phyloP scores from a whole-genome alignment of 2,329 filamentous ascomycete species.

The Penicillium corylophilum region DNA sequence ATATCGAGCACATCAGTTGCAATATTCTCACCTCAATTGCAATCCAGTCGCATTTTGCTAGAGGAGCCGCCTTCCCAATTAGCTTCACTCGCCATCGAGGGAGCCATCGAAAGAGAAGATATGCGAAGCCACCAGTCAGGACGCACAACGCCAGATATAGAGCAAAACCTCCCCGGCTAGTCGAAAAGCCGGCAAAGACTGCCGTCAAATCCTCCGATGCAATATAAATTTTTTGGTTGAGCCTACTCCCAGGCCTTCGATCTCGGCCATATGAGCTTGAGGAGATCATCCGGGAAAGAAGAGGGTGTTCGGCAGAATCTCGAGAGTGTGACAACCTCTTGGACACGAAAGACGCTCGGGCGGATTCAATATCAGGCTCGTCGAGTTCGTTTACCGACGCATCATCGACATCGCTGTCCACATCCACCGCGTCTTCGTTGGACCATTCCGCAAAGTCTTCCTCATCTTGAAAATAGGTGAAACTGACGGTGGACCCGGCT shows the following conservation, averaged over 20 bases:
- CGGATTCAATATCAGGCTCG: slow-evolving; percentile 39
- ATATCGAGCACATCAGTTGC: not conserved
- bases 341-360: slow-evolving; percentile 30
- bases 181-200: slow-evolving; percentile 86
- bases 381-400: slow-evolving; percentile 41
- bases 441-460: slow-evolving; percentile 57
- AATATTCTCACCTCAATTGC: slow-evolving; percentile 69
- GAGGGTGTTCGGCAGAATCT: slow-evolving; percentile 54
- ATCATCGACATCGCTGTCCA: slow-evolving; percentile 46
- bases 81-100: slow-evolving; percentile 81
- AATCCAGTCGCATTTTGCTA: slow-evolving; percentile 82
- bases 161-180: slow-evolving; percentile 66
- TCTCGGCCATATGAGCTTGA: slow-evolving; percentile 66
- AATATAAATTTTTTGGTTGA: slow-evolving; percentile 90
- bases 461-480: slow-evolving; percentile 78
- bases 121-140: slow-evolving; percentile 72
- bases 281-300: slow-evolving; percentile 72
- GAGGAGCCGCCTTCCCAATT: slow-evolving; percentile 65
- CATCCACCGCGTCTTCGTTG: slow-evolving; percentile 50
- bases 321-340: slow-evolving; percentile 39
- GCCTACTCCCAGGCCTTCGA: slow-evolving; percentile 59
- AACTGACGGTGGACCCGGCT: slow-evolving; percentile 82
- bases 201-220: slow-evolving; percentile 91
- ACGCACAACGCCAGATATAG: slow-evolving; percentile 71
- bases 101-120: slow-evolving; percentile 84